Evolutionary conservation across 805 yeast species (phyloP), one percentile per base, ranked within the genome.

Genomic region (Kodamaea leandrae): DNA sequence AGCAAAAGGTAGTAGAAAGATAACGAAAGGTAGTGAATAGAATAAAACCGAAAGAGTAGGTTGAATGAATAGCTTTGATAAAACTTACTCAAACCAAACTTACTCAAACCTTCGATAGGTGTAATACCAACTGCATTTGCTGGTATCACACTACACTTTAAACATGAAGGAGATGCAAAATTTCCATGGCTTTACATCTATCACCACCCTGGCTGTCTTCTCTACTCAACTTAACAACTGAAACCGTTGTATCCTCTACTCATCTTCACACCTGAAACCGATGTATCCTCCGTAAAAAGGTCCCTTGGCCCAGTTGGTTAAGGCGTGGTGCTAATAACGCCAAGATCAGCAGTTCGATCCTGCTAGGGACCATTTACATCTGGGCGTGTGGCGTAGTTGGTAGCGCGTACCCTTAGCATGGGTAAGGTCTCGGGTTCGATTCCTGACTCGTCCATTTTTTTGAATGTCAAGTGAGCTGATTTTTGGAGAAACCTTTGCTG

Each of bases 391-490:
- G 84, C 83, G 84, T 76, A 79, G 84, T 79, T 77, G 83, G 84
- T 79, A 79, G 84, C 84, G 84, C 83, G 83, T 76, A 76, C 80
- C 78, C 83, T 78, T 78, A 77, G 83, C 83, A 78, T 78, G 83
- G 77, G 81, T 77, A 77, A 78, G 83, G 84, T 78, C 83, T 77
- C 78, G 78, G 83, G 82, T 77, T 77, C 83, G 80, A 78, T 72
- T 78, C 83, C 83, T 77, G 78, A 75, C 82, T 77, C 80, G 83
- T 78, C 83, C 83, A 77, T 44, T 62, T 46, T 44, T 60, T 63
- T 66, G n/a, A n/a, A n/a, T 55, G 20, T 16, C 24, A 6, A 21
- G 24, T 7, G 24, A 7, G 24, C 10, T 21, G 24, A 10, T 10
- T 7, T 21, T 21, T 21, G 10, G 6, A 7, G 10, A 10, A 7